Percentiles rank a stretch among this genome's conserved stretches.
Conservation (phyloP, 23 red algal genomes). For the Cyanidium caldarium region DNA sequence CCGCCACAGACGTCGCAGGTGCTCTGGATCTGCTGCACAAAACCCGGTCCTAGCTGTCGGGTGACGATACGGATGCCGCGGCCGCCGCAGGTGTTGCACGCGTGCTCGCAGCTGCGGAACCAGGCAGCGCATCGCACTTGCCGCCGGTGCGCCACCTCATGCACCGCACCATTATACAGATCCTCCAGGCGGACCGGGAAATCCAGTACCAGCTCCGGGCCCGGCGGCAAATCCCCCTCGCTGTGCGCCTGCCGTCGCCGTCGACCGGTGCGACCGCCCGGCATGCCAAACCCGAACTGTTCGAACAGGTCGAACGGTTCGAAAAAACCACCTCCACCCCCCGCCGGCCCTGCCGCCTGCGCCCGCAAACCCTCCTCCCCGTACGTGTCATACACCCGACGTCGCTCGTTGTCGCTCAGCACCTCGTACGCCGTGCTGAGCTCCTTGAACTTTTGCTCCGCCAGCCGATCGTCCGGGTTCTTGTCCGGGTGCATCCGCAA, state of each 20-base stretch:
- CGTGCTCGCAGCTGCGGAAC: constrained; percentile 49
- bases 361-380: constrained; percentile 64
- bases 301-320: constrained; percentile 40
- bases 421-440: constrained; percentile 80
- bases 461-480: constrained; percentile 58
- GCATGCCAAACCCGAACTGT: constrained; percentile 20
- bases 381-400: constrained; percentile 58
- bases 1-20: constrained; percentile 67
- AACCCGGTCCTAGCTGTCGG: constrained; percentile 61
- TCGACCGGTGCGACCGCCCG: constrained; percentile 17
- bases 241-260: constrained; percentile 14
- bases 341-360: constrained; percentile 9
- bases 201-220: constrained; percentile 38
- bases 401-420: constrained; percentile 38
- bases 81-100: constrained; percentile 59
- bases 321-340: constrained; percentile 4
- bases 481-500: constrained; percentile 62
- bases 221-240: not conserved
- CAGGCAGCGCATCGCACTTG: constrained; percentile 61
- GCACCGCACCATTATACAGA: constrained; percentile 66
- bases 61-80: constrained; percentile 44
- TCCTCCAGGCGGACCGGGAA: constrained; percentile 37
- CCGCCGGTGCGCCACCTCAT: constrained; percentile 51
- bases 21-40: constrained; percentile 73
- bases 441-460: constrained; percentile 48